These are phyloP conservation scores for Oehlia diaphana DNA, from an alignment of 192 early-diverging fungal genomes.

Conservation along the genomic window DNA sequence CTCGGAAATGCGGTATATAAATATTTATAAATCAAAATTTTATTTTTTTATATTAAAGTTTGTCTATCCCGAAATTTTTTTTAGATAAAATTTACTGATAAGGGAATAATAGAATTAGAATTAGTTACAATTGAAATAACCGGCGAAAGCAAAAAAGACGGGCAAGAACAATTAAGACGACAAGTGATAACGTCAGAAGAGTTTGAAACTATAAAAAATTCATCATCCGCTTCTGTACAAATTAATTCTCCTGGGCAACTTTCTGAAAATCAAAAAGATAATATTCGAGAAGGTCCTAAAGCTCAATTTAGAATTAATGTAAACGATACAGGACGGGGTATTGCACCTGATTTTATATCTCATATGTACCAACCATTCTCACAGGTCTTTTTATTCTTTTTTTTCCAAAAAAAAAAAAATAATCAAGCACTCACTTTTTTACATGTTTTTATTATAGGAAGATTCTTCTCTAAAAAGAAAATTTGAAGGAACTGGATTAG, in stretches of 20 bases:
- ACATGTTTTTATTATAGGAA: neutral
- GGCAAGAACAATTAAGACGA: neutral
- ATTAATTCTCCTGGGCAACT: neutral
- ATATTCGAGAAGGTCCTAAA: neutral
- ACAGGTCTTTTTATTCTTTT: neutral
- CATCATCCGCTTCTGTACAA: neutral
- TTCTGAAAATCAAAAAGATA: neutral
- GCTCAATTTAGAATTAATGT: neutral
- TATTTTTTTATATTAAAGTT: neutral
- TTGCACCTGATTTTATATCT: neutral
- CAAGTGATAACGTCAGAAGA: neutral
- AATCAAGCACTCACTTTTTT: neutral
- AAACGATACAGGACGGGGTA: neutral
- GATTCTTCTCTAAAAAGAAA: conserved; percentile 9
- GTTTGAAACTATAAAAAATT: neutral
- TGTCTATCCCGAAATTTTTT: neutral
- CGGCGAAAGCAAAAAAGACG: neutral
- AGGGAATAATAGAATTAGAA: neutral
- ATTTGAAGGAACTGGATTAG: conserved; percentile 14
- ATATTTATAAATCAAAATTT: neutral
- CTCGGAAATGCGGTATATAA: conserved; percentile 17
- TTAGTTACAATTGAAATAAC: neutral
- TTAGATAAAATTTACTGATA: conserved; percentile 10
- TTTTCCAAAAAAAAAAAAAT: neutral
- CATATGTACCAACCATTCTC: conserved; percentile 13